phyloP scores from a whole-genome alignment of 2,329 filamentous ascomycete genomes.

The Diaporthe citriasiana region DNA sequence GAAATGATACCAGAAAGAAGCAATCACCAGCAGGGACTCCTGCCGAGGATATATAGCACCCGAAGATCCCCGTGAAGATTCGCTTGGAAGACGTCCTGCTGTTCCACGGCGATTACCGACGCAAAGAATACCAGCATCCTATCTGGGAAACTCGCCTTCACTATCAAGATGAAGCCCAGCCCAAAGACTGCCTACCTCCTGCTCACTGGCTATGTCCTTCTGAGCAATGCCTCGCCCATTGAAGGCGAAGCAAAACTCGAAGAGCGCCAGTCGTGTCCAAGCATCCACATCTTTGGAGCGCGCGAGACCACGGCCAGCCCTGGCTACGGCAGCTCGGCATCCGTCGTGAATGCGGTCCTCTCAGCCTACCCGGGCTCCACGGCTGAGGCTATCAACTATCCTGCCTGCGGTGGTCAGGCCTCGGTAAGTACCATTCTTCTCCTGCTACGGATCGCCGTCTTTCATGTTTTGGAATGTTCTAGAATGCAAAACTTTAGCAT shows the following conservation, averaged over 20 bases:
- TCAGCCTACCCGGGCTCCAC: conserved; percentile 64
- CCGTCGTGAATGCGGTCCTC: conserved; percentile 65
- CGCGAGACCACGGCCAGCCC: conserved; percentile 64
- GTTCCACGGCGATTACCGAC: not conserved
- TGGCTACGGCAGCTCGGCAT: conserved; percentile 66
- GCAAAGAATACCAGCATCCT: not conserved
- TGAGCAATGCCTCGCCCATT: conserved; percentile 67
- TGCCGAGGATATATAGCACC: not conserved
- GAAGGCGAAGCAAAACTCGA: conserved; percentile 66
- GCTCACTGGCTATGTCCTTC: conserved; percentile 52
- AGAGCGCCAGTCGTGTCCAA: conserved; percentile 63
- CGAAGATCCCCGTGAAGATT: not conserved
- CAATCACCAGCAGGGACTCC: not conserved
- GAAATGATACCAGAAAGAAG: not conserved
- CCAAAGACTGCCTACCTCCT: conserved; percentile 44
- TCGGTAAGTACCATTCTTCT: too few relatives aligned
- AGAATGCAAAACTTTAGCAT: too few relatives aligned
- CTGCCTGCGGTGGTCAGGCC: conserved; percentile 73
- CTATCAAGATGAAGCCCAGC: conserved; percentile 42
- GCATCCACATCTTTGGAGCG: conserved; percentile 61
- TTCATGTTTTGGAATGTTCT: too few relatives aligned
- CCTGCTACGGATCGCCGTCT: too few relatives aligned
- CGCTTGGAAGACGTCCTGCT: not conserved
- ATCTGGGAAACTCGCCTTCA: not conserved
- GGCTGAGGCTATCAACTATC: conserved; percentile 68